These are phyloP conservation scores for Arthrobotrys iridis DNA, from an alignment of 2,329 filamentous ascomycete species.

Conservation along the genomic window DNA sequence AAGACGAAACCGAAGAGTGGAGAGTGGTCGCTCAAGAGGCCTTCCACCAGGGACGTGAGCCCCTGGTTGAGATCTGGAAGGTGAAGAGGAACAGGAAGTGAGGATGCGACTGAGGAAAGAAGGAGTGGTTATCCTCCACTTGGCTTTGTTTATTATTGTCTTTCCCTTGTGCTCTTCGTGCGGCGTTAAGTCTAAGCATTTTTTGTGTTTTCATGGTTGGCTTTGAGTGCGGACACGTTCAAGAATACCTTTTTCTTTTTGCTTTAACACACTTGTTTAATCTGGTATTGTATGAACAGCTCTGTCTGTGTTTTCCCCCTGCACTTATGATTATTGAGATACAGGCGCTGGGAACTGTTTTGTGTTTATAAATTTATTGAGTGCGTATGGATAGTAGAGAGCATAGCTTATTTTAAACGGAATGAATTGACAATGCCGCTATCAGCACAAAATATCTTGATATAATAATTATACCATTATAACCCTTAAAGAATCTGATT, in stretches of 20 bases:
- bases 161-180: neutral
- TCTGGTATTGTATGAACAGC: neutral
- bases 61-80: conserved; percentile 6
- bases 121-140: neutral
- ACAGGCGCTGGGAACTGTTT: conserved; percentile 20
- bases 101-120: neutral
- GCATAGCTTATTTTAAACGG: neutral
- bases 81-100: neutral
- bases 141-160: neutral
- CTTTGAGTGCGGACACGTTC: neutral
- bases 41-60: neutral
- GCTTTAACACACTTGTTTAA: neutral
- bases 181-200: neutral
- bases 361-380: neutral
- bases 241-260: neutral
- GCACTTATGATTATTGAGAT: neutral
- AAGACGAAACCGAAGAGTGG: neutral
- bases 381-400: neutral
- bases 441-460: no score
- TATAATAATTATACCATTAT: no score
- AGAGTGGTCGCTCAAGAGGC: neutral
- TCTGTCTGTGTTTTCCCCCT: neutral
- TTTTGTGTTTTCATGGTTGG: neutral
- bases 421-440: neutral
- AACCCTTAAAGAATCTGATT: no score